Evolutionary conservation across 371 early-diverging fungal species (phyloP), one percentile per base, ranked within the genome.

Genomic region (Ordospora pajunii): DNA sequence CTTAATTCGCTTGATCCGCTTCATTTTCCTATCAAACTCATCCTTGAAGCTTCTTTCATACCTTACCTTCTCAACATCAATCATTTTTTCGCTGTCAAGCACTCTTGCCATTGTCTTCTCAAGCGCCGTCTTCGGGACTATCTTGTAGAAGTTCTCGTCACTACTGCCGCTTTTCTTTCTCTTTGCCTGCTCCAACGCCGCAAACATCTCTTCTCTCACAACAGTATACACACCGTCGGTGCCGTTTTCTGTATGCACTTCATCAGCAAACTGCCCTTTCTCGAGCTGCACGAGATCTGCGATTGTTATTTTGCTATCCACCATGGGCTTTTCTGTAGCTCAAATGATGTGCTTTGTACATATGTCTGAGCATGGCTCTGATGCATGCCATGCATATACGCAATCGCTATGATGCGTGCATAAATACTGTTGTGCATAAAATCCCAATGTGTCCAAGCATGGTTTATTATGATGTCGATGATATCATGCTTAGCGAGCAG

Each of bases 1-100:
- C 54, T 85, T 85, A 12, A 85, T 85, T 45, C 68, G 77, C 23
- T 83, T 83, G 27, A 75, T 71, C 68, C 80, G 68, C 23, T 69
- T 42, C 77, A 81, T 85, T 66, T 82, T 80, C 46, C 42, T 67
- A 19, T 75, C 78, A 69, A 78, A 77, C n/a, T 76, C 62, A 9
- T 54, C 21, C 42, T 74, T 40, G 23, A 70, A 27, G 52, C 32
- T 45, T 43, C 70, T 77, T 67, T 64, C 49, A 45, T 73, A 51
- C 19, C 67, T 52, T 48, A 37, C 48, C 23, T 75, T 70, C 27
- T 72, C 52, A 4, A 63, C 62, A 46, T 70, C 53, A 2, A 46
- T 44, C 27, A 70, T 67, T 9, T 65, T 72, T 7, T 42, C 45
- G 14, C 46, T 45, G 11, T 70, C 46, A 40, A 73, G 21, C 8